Conservation (phyloP, 2,329 filamentous ascomycete genomes). For the Elsinoe necatrix region DNA sequence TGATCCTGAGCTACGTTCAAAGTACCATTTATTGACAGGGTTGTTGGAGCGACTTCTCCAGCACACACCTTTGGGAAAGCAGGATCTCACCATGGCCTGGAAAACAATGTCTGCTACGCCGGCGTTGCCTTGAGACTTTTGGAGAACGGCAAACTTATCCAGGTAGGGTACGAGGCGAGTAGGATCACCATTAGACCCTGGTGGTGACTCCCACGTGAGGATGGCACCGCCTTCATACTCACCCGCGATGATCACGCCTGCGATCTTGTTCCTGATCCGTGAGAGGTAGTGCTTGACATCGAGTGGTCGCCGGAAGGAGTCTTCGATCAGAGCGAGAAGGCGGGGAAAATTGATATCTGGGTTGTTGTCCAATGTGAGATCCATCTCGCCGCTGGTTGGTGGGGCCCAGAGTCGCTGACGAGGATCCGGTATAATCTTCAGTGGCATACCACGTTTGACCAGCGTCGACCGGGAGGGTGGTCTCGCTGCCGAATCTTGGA, state of each 20-base stretch:
- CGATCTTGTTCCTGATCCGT: constrained; percentile 71
- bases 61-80: constrained; percentile 80
- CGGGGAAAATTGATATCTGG: constrained; percentile 73
- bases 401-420: constrained; percentile 58
- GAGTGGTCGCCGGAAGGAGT: constrained; percentile 80
- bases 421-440: constrained; percentile 73
- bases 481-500: constrained; percentile 25
- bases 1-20: constrained; percentile 77
- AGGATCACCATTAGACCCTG: constrained; percentile 30
- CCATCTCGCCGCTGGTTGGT: constrained; percentile 48
- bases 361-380: constrained; percentile 62
- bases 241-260: constrained; percentile 87
- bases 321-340: constrained; percentile 79
- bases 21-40: constrained; percentile 99
- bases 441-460: constrained; percentile 81
- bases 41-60: constrained; percentile 88
- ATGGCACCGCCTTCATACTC: constrained; percentile 95
- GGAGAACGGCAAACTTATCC: constrained; percentile 94
- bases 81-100: constrained; percentile 84
- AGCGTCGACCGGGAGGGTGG: constrained; percentile 46
- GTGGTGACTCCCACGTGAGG: constrained; percentile 83
- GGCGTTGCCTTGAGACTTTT: constrained; percentile 69
- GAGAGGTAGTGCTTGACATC: constrained; percentile 74
- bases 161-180: constrained; percentile 78
- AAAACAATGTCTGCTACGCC: constrained; percentile 95